These are phyloP conservation scores for Alternaria viburni DNA, from an alignment of 2,329 filamentous ascomycete genomes.

Conservation along the genomic window DNA sequence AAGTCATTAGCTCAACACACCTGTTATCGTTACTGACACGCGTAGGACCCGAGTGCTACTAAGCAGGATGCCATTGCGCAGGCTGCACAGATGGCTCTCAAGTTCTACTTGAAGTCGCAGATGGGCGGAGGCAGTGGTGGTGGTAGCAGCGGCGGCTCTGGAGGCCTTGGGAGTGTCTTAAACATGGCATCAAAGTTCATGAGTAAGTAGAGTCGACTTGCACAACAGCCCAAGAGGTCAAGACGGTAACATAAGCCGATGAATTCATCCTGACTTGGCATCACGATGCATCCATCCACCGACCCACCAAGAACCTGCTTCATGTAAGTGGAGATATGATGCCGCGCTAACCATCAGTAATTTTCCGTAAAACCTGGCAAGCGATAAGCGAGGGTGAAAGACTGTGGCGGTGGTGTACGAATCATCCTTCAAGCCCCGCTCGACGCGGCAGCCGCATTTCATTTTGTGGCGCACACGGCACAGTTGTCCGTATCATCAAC, in stretches of 20 bases:
- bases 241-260: neutral
- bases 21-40: slow-evolving; percentile 51
- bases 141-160: slow-evolving; percentile 52
- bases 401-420: slow-evolving; percentile 2
- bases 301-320: neutral
- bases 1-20: slow-evolving; percentile 27
- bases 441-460: neutral
- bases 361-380: neutral
- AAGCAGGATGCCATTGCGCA: slow-evolving; percentile 82
- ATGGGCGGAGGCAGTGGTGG: slow-evolving; percentile 49
- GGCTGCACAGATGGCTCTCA: slow-evolving; percentile 84
- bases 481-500: neutral
- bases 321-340: neutral
- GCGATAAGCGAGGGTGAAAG: neutral
- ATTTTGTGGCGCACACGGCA: slow-evolving; percentile 7
- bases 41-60: slow-evolving; percentile 60
- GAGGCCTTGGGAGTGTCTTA: slow-evolving; percentile 60
- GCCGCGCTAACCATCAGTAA: neutral
- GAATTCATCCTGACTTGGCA: neutral
- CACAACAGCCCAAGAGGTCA: neutral
- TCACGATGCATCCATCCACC: neutral
- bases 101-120: slow-evolving; percentile 88
- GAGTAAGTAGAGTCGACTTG: slow-evolving; percentile 31
- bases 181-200: slow-evolving; percentile 68
- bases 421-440: neutral